Base-by-base conservation (phyloP, 352 stramenopile species). In the Phytophthora quininea region DNA sequence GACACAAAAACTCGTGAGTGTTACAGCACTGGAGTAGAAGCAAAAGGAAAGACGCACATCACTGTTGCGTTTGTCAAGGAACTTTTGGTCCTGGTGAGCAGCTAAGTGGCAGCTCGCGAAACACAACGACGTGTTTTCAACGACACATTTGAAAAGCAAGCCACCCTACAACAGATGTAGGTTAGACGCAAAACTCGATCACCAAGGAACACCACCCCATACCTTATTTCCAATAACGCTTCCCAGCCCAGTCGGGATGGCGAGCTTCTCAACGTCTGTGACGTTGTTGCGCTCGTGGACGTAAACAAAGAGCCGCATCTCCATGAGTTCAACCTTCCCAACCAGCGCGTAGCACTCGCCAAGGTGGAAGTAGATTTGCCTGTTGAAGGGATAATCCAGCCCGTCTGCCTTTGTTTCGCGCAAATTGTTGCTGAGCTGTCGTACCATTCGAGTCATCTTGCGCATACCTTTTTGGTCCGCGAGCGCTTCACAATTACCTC, bases 21-120 rank as follows among this genome's bases (percentile, higher is more conserved):
- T 19, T 56, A 8, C 48, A 38, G 51, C n/a, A 43, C 56, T 3
- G 4, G 30, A 2, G 40, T 48, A 33, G 11, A 37, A 24, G 14
- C 9, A 12, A 27, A 49, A 24, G 15, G 12, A 12, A 6, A 7
- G 14, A 49, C 43, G 43, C 15, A 97, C 83, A 48, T 97, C 83
- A 40, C 62, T 80, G 60, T 97, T 95, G 64, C 89, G 88, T 58
- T 90, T 91, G 64, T 95, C 85, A 14, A 95, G 71, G 59, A 93
- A 95, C 56, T 95, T 94, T 63, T 92, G 82, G 48, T 91, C 84
- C 58, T 95, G 85, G 30, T 97, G 89, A 1, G 88, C 89, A 0
- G 88, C 88, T 19, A 97, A 66, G 55, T 97, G 89, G 57, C 86
- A 95, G 73, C 88, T 96, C 53, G 91, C 84, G 62, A 95, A 97